Conservation (phyloP, 805 yeast species). For the Metschnikowia lochheadii region DNA sequence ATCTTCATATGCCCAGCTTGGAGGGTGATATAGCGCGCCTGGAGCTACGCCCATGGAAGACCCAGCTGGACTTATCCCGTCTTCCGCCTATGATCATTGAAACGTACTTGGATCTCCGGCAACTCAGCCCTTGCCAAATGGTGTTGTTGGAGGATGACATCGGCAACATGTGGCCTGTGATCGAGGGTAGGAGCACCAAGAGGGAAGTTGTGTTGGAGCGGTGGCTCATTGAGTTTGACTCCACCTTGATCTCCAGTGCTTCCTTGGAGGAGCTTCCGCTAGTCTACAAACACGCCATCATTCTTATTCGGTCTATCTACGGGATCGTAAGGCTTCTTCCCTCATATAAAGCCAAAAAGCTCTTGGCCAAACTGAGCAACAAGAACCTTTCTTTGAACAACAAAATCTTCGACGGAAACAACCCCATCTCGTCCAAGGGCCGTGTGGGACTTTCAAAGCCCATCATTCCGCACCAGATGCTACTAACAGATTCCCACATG, state of each 20-base stretch:
- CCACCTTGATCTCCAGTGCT: constrained; percentile 34
- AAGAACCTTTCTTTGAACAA: constrained; percentile 47
- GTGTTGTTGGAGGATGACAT: constrained; percentile 55
- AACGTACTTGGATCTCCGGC: constrained; percentile 67
- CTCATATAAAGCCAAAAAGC: constrained; percentile 52
- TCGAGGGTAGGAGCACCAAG: constrained; percentile 56
- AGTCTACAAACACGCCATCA: constrained; percentile 69
- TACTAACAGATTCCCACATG: constrained; percentile 45
- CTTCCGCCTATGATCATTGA: constrained; percentile 85
- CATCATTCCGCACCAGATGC: constrained; percentile 43
- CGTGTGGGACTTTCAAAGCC: constrained; percentile 78
- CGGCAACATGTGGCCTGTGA: constrained; percentile 51
- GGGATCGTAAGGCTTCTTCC: constrained; percentile 70
- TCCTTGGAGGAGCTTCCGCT: constrained; percentile 54
- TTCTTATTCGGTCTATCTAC: constrained; percentile 70
- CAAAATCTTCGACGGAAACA: constrained; percentile 69
- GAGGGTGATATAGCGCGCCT: constrained; percentile 38
- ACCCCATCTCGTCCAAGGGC: constrained; percentile 76
- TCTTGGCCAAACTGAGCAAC: constrained; percentile 17
- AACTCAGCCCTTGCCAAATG: constrained; percentile 51
- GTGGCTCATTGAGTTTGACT: constrained; percentile 83
- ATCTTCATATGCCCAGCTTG: constrained; percentile 43
- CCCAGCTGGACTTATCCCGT: constrained; percentile 35
- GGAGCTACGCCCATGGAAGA: constrained; percentile 62
- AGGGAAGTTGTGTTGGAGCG: constrained; percentile 89